Evolutionary conservation across 805 yeast genomes (phyloP).

Genomic region (Starmerella geochares): DNA sequence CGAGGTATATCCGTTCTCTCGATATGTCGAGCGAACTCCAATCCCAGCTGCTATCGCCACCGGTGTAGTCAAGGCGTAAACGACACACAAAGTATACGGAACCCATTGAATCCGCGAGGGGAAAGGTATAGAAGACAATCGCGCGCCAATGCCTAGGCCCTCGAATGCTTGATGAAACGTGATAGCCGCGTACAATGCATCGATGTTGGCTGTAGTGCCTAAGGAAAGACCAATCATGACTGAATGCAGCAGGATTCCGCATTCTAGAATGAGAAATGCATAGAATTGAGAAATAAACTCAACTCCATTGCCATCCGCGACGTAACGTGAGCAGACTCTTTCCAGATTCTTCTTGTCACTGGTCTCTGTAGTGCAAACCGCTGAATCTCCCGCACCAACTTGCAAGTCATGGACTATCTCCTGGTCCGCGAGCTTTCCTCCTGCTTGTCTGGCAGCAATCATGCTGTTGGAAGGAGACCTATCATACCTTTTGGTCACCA

Average conservation of each 20-base stretch:
- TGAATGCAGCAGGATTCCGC: constrained; percentile 66
- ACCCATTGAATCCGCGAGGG: constrained; percentile 39
- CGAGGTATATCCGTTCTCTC: constrained; percentile 45
- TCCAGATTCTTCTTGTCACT: too few relatives aligned
- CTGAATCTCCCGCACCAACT: too few relatives aligned
- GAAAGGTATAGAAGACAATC: constrained; percentile 52
- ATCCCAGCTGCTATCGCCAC: constrained; percentile 63
- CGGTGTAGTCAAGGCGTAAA: constrained; percentile 55
- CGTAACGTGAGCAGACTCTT: too few relatives aligned
- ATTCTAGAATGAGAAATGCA: constrained; percentile 51
- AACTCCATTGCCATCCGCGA: constrained; percentile 21
- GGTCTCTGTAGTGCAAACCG: too few relatives aligned
- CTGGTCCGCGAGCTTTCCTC: too few relatives aligned
- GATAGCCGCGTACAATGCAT: constrained; percentile 51
- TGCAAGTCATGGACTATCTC: too few relatives aligned
- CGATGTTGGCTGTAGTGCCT: constrained; percentile 55
- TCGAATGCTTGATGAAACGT: constrained; percentile 72
- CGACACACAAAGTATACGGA: constrained; percentile 44
- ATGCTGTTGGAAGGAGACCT: too few relatives aligned
- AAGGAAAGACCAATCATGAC: constrained; percentile 62
- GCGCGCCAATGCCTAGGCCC: constrained; percentile 68
- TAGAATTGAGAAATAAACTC: constrained; percentile 32
- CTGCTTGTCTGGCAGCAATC: too few relatives aligned
- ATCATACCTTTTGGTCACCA: constrained; percentile 25
- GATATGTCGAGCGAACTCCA: constrained; percentile 53